Conservation (phyloP, 2,329 filamentous ascomycete genomes). For the Fusarium domesticum region DNA sequence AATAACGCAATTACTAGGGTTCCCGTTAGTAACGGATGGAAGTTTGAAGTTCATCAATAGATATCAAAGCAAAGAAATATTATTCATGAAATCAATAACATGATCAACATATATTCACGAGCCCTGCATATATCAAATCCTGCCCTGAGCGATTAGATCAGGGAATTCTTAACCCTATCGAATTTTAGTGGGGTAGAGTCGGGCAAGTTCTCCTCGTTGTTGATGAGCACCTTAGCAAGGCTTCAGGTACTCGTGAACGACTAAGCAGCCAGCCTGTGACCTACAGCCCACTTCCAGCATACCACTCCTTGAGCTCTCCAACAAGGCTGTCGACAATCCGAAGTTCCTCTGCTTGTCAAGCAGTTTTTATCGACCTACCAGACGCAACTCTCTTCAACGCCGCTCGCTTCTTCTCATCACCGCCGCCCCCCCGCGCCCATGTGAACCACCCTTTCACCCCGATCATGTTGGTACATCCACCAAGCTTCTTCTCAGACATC, state of each 20-base stretch:
- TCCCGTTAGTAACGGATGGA: no score
- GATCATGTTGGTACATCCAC: conserved; percentile 44
- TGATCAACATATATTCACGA: no score
- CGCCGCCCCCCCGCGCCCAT: conserved; percentile 28
- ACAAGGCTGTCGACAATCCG: not conserved
- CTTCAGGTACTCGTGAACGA: conserved; percentile 8
- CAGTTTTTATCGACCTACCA: no score
- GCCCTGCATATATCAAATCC: no score
- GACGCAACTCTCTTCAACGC: not conserved
- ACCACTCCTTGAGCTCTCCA: conserved; percentile 18
- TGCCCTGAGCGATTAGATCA: no score
- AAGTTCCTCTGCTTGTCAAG: not conserved
- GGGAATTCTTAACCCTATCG: not conserved
- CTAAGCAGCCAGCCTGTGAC: conserved; percentile 12
- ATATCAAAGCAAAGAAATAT: no score
- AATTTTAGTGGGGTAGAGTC: not conserved
- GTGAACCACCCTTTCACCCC: conserved; percentile 30
- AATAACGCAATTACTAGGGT: no score
- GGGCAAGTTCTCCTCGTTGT: not conserved
- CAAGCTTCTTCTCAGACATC: conserved; percentile 35
- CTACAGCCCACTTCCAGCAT: conserved; percentile 12
- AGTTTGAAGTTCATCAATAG: no score
- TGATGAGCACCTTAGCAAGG: conserved; percentile 7
- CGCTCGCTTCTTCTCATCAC: conserved; percentile 5
- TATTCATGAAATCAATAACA: no score